Evolutionary conservation across 176 grass and related monocot genomes (phyloP).

Genomic region (Avena eriantha): DNA sequence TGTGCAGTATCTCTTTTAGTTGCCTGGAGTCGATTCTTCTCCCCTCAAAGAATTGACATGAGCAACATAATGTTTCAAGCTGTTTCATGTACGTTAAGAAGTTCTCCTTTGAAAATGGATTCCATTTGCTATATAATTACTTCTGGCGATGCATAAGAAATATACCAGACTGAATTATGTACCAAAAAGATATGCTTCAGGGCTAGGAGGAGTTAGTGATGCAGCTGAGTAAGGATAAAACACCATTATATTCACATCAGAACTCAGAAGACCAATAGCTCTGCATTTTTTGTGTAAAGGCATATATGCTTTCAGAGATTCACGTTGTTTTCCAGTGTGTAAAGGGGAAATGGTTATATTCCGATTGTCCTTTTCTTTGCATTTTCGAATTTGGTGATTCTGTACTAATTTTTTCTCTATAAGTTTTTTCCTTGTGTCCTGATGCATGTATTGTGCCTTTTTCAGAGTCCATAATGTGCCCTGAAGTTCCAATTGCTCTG

Average conservation of each 20-base stretch:
- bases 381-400: not conserved
- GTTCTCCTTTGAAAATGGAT: not conserved
- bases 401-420: not conserved
- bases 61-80: too few relatives aligned
- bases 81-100: too few relatives aligned
- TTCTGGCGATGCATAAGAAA: not conserved
- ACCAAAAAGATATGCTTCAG: not conserved
- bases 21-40: too few relatives aligned
- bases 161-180: not conserved
- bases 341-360: not conserved
- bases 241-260: not conserved
- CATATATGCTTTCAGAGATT: too few relatives aligned
- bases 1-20: too few relatives aligned
- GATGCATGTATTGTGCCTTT: conserved; percentile 7
- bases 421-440: not conserved
- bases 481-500: conserved; percentile 83
- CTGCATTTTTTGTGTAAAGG: too few relatives aligned
- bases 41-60: too few relatives aligned
- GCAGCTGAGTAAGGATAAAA: not conserved
- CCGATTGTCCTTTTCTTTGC: not conserved
- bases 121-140: not conserved
- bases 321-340: not conserved
- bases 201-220: not conserved
- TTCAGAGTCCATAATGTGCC: conserved; percentile 79
- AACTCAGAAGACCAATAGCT: not conserved